phyloP scores from a whole-genome alignment of 23 red algal genomes.

The Gracilariopsis chorda region DNA sequence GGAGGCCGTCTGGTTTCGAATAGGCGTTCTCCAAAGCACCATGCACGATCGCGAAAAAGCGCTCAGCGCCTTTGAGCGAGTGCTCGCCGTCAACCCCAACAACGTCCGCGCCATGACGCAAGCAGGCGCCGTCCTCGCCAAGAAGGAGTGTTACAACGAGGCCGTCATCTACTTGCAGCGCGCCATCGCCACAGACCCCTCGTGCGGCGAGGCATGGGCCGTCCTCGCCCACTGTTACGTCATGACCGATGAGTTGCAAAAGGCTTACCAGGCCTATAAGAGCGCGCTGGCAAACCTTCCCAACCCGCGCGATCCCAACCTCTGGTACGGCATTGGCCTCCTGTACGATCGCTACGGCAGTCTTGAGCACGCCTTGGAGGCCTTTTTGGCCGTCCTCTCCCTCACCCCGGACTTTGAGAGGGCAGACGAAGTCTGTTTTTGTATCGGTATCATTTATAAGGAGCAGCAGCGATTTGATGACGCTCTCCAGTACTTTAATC shows the following conservation, averaged over 20 bases:
- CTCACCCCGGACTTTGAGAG: slow-evolving; percentile 87
- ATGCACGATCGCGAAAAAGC: slow-evolving; percentile 79
- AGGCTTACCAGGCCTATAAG: slow-evolving; percentile 86
- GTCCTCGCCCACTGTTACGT: slow-evolving; percentile 87
- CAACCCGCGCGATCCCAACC: slow-evolving; percentile 67
- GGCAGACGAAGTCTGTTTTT: slow-evolving; percentile 86
- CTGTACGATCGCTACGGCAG: slow-evolving; percentile 86
- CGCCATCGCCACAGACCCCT: slow-evolving; percentile 39
- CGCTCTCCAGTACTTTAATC: slow-evolving; percentile 77
- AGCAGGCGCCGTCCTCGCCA: slow-evolving; percentile 71
- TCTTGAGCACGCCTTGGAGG: slow-evolving; percentile 87
- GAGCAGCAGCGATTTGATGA: slow-evolving; percentile 84
- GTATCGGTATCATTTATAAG: slow-evolving; percentile 89
- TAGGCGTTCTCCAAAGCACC: slow-evolving; percentile 63
- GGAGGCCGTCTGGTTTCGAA: slow-evolving; percentile 83
- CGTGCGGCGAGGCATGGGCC: slow-evolving; percentile 85
- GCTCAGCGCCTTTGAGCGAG: slow-evolving; percentile 81
- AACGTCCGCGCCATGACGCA: slow-evolving; percentile 79
- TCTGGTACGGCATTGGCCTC: slow-evolving; percentile 87
- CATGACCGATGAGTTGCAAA: slow-evolving; percentile 82
- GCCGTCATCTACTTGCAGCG: slow-evolving; percentile 68
- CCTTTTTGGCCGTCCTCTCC: slow-evolving; percentile 71
- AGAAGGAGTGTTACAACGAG: slow-evolving; percentile 73
- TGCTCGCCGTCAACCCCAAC: slow-evolving; percentile 58
- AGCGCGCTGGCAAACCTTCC: slow-evolving; percentile 70